A percentile compares a stretch with the other conserved stretches of the same genome.
phyloP scores from a whole-genome alignment of 306 rosid genomes.

The Alnus rubra region DNA sequence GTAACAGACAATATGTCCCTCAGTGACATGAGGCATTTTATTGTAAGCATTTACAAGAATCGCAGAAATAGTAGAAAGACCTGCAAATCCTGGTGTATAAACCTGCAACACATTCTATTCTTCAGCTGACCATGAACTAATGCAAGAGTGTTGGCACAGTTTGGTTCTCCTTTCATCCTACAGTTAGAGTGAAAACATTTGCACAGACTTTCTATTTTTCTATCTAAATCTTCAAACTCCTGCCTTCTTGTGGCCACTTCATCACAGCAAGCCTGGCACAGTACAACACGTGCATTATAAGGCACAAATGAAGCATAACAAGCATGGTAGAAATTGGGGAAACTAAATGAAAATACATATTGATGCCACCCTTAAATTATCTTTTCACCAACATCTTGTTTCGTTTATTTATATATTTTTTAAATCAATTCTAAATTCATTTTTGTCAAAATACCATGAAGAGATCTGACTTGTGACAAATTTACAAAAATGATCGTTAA shows the following conservation, averaged over 20 bases:
- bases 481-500: not conserved
- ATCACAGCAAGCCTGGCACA: conserved; percentile 35
- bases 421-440: not conserved
- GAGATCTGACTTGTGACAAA: not conserved
- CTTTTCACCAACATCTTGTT: not conserved
- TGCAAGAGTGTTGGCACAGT: conserved; percentile 42
- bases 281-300: not conserved
- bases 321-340: no score
- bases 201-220: conserved; percentile 50
- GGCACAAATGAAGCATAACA: not conserved
- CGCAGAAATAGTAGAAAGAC: conserved; percentile 36
- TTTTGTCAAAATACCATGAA: not conserved
- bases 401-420: not conserved
- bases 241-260: conserved; percentile 32
- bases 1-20: conserved; percentile 21
- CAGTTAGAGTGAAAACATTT: conserved; percentile 53
- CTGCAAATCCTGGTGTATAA: conserved; percentile 65
- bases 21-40: conserved; percentile 22
- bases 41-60: conserved; percentile 20
- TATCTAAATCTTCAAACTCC: conserved; percentile 52
- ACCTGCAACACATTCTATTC: conserved; percentile 53
- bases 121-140: conserved; percentile 57
- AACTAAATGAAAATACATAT: not conserved
- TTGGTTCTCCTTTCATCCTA: conserved; percentile 55
- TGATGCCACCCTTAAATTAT: not conserved